A percentile compares a stretch with the other conserved stretches of the same genome.
Evolutionary conservation across 1,284 basidiomycete species (phyloP).

Genomic region (Moniliella sp.): DNA sequence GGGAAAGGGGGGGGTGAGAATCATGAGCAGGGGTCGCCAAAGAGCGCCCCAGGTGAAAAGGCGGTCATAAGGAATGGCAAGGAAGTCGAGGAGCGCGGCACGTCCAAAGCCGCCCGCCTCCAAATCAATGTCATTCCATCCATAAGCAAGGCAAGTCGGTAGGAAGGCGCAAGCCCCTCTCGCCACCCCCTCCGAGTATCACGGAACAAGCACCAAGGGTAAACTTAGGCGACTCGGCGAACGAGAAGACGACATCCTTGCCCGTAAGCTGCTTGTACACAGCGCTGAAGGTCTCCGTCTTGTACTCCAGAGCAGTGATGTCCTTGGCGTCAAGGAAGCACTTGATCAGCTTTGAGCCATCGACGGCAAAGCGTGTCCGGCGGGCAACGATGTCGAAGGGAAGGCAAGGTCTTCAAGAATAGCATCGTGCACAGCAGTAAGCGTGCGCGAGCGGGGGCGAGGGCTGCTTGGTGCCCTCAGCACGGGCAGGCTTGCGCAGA

Average conservation of each 20-base stretch:
- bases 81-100: too few species aligned
- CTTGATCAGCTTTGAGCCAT: slow-evolving; percentile 15
- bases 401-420: slow-evolving; percentile 96
- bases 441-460: slow-evolving; percentile 84
- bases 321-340: slow-evolving; percentile 56
- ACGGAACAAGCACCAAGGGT: too few species aligned
- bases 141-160: too few species aligned
- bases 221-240: too few species aligned
- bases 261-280: slow-evolving; percentile 83
- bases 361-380: slow-evolving; percentile 50
- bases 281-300: slow-evolving; percentile 83
- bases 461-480: slow-evolving; percentile 78
- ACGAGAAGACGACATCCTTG: slow-evolving; percentile 51
- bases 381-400: slow-evolving; percentile 96
- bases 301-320: slow-evolving; percentile 95
- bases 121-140: too few species aligned
- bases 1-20: too few species aligned
- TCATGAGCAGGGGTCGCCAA: too few species aligned
- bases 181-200: too few species aligned
- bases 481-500: slow-evolving; percentile 87
- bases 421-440: slow-evolving; percentile 89
- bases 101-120: too few species aligned
- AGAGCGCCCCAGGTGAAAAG: too few species aligned
- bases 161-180: too few species aligned
- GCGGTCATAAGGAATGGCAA: too few species aligned